phyloP scores from a whole-genome alignment of 1,139 yeast genomes.

The Suhomyces chickasaworum region DNA sequence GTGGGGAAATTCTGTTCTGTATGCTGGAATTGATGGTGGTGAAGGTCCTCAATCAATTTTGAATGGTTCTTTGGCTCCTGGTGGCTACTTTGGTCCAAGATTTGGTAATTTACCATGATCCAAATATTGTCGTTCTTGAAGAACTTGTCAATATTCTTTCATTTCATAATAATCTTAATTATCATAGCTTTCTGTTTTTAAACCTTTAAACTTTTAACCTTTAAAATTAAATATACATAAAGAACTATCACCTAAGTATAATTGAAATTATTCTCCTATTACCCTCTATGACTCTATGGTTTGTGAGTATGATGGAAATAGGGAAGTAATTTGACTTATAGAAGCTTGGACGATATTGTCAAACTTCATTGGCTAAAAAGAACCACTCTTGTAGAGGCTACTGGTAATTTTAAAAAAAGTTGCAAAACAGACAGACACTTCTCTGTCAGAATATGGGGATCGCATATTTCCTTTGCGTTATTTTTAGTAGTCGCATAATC shows the following conservation, averaged over 20 bases:
- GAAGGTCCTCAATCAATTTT: slow-evolving; percentile 1
- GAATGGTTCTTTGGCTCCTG: slow-evolving; percentile 21
- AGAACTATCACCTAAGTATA: too few species aligned
- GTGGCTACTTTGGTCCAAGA: slow-evolving; percentile 25
- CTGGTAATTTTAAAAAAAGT: background rate
- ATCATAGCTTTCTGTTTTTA: background rate
- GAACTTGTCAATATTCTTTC: background rate
- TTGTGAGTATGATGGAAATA: too few species aligned
- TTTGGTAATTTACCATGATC: slow-evolving; percentile 16
- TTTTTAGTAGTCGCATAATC: background rate
- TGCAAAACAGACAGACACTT: slow-evolving; percentile 1
- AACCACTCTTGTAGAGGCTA: background rate
- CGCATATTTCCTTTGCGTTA: slow-evolving; percentile 1
- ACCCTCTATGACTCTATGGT: too few species aligned
- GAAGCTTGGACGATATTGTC: too few species aligned
- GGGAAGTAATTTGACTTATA: too few species aligned
- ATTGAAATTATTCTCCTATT: too few species aligned
- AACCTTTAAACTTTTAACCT: too few species aligned
- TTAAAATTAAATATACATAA: too few species aligned
- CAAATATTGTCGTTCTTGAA: background rate
- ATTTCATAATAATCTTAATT: background rate
- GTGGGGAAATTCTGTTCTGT: slow-evolving; percentile 24
- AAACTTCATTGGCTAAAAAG: too few species aligned
- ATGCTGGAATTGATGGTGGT: slow-evolving; percentile 19
- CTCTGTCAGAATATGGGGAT: background rate